Base-by-base conservation (phyloP, 352 stramenopile species). In the Phytophthora cryptogea region DNA sequence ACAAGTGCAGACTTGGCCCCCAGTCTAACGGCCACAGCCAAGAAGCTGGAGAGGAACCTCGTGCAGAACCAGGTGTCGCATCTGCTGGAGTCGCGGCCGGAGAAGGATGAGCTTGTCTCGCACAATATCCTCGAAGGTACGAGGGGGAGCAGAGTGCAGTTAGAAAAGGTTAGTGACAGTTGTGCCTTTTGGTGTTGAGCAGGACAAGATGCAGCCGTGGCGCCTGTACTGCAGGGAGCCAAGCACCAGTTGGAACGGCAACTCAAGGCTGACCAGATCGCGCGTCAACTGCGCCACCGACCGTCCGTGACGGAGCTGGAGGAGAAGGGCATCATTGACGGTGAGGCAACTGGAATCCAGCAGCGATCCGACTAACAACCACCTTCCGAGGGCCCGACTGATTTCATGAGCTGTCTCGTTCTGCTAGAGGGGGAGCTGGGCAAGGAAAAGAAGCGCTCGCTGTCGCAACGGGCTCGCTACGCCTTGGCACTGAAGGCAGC, bases 31-130 rank as follows among this genome's bases (percentile, higher is more conserved):
- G 81, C 84, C 8, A 90, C 83, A 4, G 82, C 83, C 9, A 90
- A 93, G 67, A 85, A 89, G 54, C 76, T 95, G 6, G 82, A 93
- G 70, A 70, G 78, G 27, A 89, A 82, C 42, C 41, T 95, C 17
- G 76, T 91, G 27, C 79, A 93, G 58, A 87, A 93, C 66, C 83
- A 95, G 44, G 82, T 95, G 11, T 83, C 80, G 8, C 83, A 92
- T 43, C 63, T 95, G 56, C 69, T 95, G 0, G 86, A 95, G 58
- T 86, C 76, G 8, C 73, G 86, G 37, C 86, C 86, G 0, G 83
- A 90, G 26, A 86, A 91, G 44, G 76, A 93, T 7, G 80, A 95
- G 17, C 77, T 95, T 13, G 78, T 93, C 9, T 79, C 76, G 30
- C 81, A 91, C 10, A 67, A 91, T 50, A 91, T 93, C 49, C 42